A percentile compares a stretch with the other conserved stretches of the same genome.
Evolutionary conservation across 306 rosid genomes (phyloP).

Genomic region (Elaeagnus macrophylla): DNA sequence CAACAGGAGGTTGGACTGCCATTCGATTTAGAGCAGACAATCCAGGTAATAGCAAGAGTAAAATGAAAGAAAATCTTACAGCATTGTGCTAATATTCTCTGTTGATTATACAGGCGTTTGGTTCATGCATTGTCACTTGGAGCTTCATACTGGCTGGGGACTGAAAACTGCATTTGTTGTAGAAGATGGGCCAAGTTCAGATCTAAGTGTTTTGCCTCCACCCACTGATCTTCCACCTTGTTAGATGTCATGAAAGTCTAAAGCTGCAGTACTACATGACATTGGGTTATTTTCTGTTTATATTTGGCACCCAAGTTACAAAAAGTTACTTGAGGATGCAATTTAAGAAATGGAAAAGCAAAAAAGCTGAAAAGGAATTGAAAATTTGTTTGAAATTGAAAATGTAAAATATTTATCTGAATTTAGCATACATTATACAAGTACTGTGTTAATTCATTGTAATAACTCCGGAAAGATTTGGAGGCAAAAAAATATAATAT

Average conservation of each 20-base stretch:
- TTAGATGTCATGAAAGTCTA: not conserved
- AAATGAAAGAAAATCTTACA: not conserved
- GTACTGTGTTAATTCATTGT: not conserved
- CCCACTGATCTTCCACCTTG: slow-evolving; percentile 34
- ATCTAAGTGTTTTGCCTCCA: slow-evolving; percentile 25
- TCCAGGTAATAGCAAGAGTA: slow-evolving; percentile 22
- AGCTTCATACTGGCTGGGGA: slow-evolving; percentile 35
- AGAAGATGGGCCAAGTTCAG: slow-evolving; percentile 17
- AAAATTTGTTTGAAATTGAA: slow-evolving; percentile 6
- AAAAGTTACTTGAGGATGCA: slow-evolving; percentile 23
- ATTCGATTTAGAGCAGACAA: slow-evolving; percentile 31
- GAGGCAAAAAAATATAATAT: no score
- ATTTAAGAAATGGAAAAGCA: slow-evolving; percentile 1
- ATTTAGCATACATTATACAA: slow-evolving; percentile 1
- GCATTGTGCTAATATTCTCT: slow-evolving; percentile 2
- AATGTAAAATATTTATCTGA: slow-evolving; percentile 1
- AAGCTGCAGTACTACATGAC: not conserved
- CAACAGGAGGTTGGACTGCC: slow-evolving; percentile 34
- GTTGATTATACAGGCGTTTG: slow-evolving; percentile 33
- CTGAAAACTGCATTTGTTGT: slow-evolving; percentile 34
- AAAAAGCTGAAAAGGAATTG: slow-evolving; percentile 11
- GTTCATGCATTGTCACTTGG: slow-evolving; percentile 40
- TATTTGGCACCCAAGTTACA: slow-evolving; percentile 33
- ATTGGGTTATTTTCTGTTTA: slow-evolving; percentile 12
- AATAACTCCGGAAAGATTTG: not conserved